phyloP scores from a whole-genome alignment of 2,329 filamentous ascomycete species.

The Arthrobotrys sinensis region DNA sequence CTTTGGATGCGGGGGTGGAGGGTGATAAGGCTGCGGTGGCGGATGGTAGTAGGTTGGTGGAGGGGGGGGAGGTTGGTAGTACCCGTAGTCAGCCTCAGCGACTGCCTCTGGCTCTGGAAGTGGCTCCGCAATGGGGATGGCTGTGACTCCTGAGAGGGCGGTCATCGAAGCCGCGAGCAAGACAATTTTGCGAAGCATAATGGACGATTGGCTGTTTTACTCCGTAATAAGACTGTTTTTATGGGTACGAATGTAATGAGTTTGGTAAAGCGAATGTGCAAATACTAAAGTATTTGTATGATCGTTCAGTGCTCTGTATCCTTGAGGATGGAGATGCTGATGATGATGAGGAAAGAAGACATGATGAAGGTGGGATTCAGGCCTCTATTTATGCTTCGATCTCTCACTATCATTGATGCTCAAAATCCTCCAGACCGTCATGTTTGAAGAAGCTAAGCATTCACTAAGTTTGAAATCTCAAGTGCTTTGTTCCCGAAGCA shows the following conservation, averaged over 20 bases:
- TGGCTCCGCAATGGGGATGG: conserved; percentile 30
- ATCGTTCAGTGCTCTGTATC: conserved; percentile 20
- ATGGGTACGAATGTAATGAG: background rate
- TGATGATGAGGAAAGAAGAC: conserved; percentile 32
- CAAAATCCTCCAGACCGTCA: background rate
- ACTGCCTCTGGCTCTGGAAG: conserved; percentile 35
- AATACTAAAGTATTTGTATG: conserved; percentile 30
- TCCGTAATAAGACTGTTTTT: conserved; percentile 5
- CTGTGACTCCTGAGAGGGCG: conserved; percentile 45
- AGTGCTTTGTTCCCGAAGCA: background rate
- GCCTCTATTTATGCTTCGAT: conserved; percentile 47
- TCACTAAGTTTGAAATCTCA: conserved; percentile 1
- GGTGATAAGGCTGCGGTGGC: background rate
- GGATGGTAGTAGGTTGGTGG: conserved; percentile 26
- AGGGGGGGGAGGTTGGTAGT: conserved; percentile 28
- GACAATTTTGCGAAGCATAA: conserved; percentile 50
- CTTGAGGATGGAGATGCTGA: conserved; percentile 36
- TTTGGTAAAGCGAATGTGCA: conserved; percentile 8
- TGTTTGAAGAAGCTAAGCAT: conserved; percentile 8
- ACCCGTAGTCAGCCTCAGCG: conserved; percentile 44
- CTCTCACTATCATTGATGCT: conserved; percentile 14
- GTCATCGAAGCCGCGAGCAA: conserved; percentile 39
- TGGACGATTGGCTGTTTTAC: conserved; percentile 16
- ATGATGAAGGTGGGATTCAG: background rate
- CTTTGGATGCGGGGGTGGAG: conserved; percentile 27